Evolutionary conservation across 148 eudicot species (phyloP).

Genomic region (Suaeda aralocaspica): DNA sequence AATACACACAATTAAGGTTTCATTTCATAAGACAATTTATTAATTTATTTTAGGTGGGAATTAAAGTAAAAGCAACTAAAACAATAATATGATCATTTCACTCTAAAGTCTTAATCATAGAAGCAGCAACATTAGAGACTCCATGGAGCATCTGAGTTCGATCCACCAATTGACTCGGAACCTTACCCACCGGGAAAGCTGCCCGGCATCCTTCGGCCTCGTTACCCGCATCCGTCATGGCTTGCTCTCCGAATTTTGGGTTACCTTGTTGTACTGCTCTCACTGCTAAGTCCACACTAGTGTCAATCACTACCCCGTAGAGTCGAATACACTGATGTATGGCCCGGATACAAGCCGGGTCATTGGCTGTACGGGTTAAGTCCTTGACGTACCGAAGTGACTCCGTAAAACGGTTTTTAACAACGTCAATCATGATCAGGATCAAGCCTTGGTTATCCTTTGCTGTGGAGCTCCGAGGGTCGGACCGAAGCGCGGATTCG

Average conservation of each 20-base stretch:
- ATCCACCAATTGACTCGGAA: constrained; percentile 21
- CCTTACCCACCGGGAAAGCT: constrained; percentile 17
- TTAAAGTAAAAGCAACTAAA: not conserved
- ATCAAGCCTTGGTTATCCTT: constrained; percentile 22
- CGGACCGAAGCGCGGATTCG: constrained; percentile 34
- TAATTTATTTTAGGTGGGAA: not conserved
- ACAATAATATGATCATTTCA: not conserved
- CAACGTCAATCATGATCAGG: constrained; percentile 37
- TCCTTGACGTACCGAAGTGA: constrained; percentile 21
- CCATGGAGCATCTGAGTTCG: constrained; percentile 26
- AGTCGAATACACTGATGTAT: constrained; percentile 23
- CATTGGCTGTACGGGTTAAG: constrained; percentile 19
- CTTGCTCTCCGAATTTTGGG: constrained; percentile 45
- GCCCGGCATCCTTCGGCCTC: constrained; percentile 31
- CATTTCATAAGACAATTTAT: not conserved
- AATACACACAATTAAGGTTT: no score
- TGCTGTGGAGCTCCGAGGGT: constrained; percentile 36
- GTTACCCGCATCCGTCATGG: constrained; percentile 41
- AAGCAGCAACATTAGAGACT: constrained; percentile 38
- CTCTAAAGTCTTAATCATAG: constrained; percentile 32
- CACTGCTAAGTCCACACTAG: constrained; percentile 22
- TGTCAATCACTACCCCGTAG: constrained; percentile 23
- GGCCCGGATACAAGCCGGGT: constrained; percentile 21
- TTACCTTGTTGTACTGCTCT: constrained; percentile 33
- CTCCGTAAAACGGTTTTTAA: constrained; percentile 29